These are phyloP conservation scores for Fusarium camptoceras DNA, from an alignment of 2,329 filamentous ascomycete species.

Conservation along the genomic window DNA sequence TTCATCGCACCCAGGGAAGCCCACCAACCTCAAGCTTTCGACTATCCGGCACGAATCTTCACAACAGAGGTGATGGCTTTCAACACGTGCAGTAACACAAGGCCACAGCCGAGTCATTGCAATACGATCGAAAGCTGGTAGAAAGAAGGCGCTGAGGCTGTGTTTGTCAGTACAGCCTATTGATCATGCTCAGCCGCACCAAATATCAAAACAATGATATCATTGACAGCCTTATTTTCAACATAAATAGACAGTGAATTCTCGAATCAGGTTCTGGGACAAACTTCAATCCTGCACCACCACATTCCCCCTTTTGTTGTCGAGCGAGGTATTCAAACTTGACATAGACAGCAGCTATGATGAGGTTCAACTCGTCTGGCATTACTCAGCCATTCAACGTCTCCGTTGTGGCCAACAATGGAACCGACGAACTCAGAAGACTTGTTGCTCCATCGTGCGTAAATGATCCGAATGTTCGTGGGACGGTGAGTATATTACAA, in stretches of 20 bases:
- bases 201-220: rapidly evolving
- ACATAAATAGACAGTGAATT: background rate
- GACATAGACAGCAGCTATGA: background rate
- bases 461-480: background rate
- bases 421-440: background rate
- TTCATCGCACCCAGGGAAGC: no score
- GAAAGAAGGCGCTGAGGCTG: no score
- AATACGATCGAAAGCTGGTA: no score
- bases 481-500: background rate
- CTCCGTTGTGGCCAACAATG: background rate
- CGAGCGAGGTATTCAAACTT: rapidly evolving
- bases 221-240: background rate
- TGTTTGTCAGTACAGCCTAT: no score
- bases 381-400: background rate
- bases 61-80: background rate
- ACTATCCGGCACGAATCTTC: background rate
- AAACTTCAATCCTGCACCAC: background rate
- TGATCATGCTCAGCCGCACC: no score
- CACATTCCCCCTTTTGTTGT: no score
- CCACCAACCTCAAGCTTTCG: background rate
- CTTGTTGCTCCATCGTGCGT: background rate
- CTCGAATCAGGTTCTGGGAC: background rate
- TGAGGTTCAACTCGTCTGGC: background rate
- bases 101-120: no score
- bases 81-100: background rate